A percentile compares a stretch with the other conserved stretches of the same genome.
Evolutionary conservation across 208 protist species (phyloP).

Genomic region (Trypanosoma melophagium): DNA sequence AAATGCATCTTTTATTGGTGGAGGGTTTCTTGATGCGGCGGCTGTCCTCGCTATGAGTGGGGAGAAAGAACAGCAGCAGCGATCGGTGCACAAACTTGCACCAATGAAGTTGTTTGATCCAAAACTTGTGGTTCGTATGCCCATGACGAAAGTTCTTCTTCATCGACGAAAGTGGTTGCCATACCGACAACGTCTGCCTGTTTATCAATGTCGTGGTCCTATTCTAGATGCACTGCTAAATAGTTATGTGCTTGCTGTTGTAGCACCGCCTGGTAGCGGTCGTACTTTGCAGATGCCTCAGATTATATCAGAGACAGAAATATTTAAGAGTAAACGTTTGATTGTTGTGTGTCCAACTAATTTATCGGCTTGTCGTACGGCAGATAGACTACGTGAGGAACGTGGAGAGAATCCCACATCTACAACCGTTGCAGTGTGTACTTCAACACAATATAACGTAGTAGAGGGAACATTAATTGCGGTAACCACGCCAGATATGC

Average conservation of each 20-base stretch:
- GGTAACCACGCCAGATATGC: conserved; percentile 81
- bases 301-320: conserved; percentile 83
- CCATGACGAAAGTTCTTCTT: conserved; percentile 80
- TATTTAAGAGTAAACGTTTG: conserved; percentile 71
- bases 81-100: conserved; percentile 53
- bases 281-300: conserved; percentile 77
- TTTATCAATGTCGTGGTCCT: conserved; percentile 73
- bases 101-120: conserved; percentile 64
- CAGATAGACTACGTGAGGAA: conserved; percentile 77
- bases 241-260: conserved; percentile 56
- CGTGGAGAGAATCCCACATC: conserved; percentile 68
- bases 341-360: conserved; percentile 69
- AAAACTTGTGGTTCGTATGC: conserved; percentile 38
- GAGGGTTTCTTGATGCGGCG: conserved; percentile 25
- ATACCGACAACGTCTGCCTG: conserved; percentile 73
- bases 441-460: conserved; percentile 42
- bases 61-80: conserved; percentile 12
- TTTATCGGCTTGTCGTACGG: conserved; percentile 56
- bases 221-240: conserved; percentile 72
- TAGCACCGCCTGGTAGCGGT: conserved; percentile 57
- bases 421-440: conserved; percentile 51
- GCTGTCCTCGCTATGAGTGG: conserved; percentile 19
- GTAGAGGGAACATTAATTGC: conserved; percentile 56
- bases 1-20: conserved; percentile 28
- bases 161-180: conserved; percentile 82